Evolutionary conservation across 2,329 filamentous ascomycete species (phyloP).

Genomic region (Cladosporium sp.): DNA sequence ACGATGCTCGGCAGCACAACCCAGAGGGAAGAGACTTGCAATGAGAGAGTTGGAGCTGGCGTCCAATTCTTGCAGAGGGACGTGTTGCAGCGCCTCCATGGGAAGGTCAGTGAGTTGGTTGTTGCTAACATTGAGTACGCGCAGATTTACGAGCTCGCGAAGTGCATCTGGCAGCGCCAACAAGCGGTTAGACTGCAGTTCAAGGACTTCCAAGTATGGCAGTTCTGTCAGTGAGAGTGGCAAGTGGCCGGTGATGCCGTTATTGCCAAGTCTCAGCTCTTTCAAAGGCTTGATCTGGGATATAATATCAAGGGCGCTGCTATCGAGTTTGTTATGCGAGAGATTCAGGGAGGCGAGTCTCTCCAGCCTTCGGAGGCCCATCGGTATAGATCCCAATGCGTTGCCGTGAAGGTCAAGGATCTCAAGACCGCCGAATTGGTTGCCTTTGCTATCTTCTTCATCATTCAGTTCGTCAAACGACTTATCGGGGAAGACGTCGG

Average conservation of each 20-base stretch:
- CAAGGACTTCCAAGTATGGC: slow-evolving; percentile 69
- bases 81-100: slow-evolving; percentile 61
- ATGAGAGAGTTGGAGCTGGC: slow-evolving; percentile 74
- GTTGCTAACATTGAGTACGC: slow-evolving; percentile 72
- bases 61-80: slow-evolving; percentile 70
- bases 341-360: slow-evolving; percentile 78
- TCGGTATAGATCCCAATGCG: slow-evolving; percentile 64
- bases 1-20: slow-evolving; percentile 45
- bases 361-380: slow-evolving; percentile 69
- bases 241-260: slow-evolving; percentile 66
- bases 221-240: slow-evolving; percentile 61
- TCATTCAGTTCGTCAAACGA: slow-evolving; percentile 51
- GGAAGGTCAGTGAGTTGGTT: slow-evolving; percentile 72
- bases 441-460: slow-evolving; percentile 63
- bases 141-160: slow-evolving; percentile 63
- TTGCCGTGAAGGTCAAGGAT: slow-evolving; percentile 85
- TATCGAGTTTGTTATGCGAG: slow-evolving; percentile 69
- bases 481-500: slow-evolving; percentile 73
- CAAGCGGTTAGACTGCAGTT: slow-evolving; percentile 77
- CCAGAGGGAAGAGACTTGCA: slow-evolving; percentile 64
- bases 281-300: slow-evolving; percentile 67
- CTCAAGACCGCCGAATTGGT: slow-evolving; percentile 79
- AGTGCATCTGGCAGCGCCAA: slow-evolving; percentile 65
- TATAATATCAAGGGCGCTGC: slow-evolving; percentile 67
- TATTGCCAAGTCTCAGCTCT: slow-evolving; percentile 78